Conservation (phyloP, 441 rosid genomes). For the Erodium chrysanthum region DNA sequence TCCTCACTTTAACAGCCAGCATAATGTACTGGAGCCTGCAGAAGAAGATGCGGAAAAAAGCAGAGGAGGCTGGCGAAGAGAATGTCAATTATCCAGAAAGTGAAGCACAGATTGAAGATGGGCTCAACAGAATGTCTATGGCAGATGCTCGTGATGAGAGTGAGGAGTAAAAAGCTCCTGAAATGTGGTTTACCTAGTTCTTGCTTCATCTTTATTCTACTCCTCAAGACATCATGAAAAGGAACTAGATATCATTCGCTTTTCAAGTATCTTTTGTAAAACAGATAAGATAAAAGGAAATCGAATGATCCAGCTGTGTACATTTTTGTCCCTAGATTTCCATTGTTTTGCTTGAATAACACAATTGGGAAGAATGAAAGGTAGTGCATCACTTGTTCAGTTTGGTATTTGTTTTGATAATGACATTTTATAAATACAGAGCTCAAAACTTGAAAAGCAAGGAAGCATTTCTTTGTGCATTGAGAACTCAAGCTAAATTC, state of each 20-base stretch:
- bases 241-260: too few relatives aligned
- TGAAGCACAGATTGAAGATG: slow-evolving; percentile 26
- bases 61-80: slow-evolving; percentile 11
- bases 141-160: slow-evolving; percentile 22
- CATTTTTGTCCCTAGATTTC: not conserved
- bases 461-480: not conserved
- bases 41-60: slow-evolving; percentile 43
- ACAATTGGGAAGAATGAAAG: not conserved
- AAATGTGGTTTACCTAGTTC: not conserved
- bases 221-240: slow-evolving; percentile 6
- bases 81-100: slow-evolving; percentile 26
- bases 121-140: slow-evolving; percentile 33
- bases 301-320: too few relatives aligned
- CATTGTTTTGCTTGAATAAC: not conserved
- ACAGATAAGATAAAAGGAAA: too few relatives aligned
- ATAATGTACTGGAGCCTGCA: slow-evolving; percentile 86
- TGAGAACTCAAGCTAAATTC: slow-evolving; percentile 2
- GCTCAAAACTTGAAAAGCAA: not conserved
- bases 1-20: slow-evolving; percentile 81
- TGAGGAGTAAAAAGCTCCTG: slow-evolving; percentile 7
- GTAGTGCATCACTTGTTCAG: not conserved
- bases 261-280: too few relatives aligned
- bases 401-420: not conserved
- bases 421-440: not conserved
- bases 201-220: not conserved